Conservation (phyloP, 768 basidiomycete genomes). For the Dentipellis fragilis region DNA sequence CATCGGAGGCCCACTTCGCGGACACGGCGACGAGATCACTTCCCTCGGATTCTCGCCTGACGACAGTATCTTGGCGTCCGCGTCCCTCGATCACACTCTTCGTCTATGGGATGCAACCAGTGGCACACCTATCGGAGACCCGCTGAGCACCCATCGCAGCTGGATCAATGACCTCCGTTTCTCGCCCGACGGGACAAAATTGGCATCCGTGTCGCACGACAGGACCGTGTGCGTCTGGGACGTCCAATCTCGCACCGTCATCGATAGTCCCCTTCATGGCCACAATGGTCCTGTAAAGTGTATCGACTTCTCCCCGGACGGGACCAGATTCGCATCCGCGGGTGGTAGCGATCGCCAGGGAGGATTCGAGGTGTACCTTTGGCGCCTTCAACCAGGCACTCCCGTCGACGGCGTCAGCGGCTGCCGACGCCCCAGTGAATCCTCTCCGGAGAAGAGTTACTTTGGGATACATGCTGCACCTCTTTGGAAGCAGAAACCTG, state of each 20-base stretch:
- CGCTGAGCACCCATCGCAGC: background rate
- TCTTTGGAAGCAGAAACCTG: too few relatives aligned
- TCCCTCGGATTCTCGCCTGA: slow-evolving; percentile 5
- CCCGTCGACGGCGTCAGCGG: background rate
- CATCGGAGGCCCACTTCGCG: background rate
- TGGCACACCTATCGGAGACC: background rate
- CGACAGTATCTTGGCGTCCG: background rate
- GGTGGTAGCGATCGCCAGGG: background rate
- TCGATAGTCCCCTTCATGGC: background rate
- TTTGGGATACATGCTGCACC: too few relatives aligned
- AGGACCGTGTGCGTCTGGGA: background rate
- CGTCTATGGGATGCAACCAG: background rate
- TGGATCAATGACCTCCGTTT: background rate
- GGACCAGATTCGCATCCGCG: background rate
- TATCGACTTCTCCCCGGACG: background rate
- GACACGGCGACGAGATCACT: background rate
- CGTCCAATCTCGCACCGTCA: background rate
- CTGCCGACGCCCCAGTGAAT: background rate
- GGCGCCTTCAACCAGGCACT: background rate
- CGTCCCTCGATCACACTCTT: background rate
- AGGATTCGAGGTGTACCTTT: background rate
- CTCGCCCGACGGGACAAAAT: background rate
- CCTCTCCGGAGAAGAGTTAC: too few relatives aligned
- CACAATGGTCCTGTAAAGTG: background rate
- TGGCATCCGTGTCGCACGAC: background rate